Conservation (phyloP, 129 eudicot species). For the Arctium minus region DNA sequence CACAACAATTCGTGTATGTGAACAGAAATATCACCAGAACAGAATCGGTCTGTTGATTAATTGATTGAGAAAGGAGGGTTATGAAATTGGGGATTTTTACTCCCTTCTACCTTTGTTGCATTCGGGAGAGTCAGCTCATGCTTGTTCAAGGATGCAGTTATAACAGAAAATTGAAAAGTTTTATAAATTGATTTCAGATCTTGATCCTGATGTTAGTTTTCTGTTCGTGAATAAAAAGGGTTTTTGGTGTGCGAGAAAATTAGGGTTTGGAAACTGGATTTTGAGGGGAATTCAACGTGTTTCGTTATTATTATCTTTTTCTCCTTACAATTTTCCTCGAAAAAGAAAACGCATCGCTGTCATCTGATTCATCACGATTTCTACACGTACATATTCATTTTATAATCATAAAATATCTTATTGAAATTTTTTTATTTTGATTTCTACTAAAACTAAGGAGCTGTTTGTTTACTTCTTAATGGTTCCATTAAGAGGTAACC, state of each 20-base stretch:
- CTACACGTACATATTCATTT: not conserved
- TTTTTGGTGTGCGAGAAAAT: constrained; percentile 21
- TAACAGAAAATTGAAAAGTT: constrained; percentile 3
- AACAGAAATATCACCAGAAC: not conserved
- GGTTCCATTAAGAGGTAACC: too few species aligned
- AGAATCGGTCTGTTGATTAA: not conserved
- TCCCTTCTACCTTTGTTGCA: constrained; percentile 6
- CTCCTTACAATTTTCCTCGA: not conserved
- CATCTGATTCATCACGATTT: not conserved
- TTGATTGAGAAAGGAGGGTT: not conserved
- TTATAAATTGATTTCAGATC: constrained; percentile 7
- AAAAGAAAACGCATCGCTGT: not conserved
- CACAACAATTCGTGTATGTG: not conserved
- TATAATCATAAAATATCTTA: not conserved
- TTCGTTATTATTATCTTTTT: not conserved
- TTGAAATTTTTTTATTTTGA: too few species aligned
- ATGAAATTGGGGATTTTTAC: constrained; percentile 14
- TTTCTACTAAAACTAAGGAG: too few species aligned
- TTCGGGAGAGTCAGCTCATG: constrained; percentile 24
- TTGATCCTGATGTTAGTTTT: constrained; percentile 13
- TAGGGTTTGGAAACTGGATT: constrained; percentile 25
- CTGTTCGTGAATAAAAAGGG: constrained; percentile 8
- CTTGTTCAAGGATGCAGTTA: constrained; percentile 15
- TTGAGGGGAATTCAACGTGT: constrained; percentile 4
- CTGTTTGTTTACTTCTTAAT: too few species aligned